Conservation (phyloP, 2,329 filamentous ascomycete genomes). For the Claviceps digitariae region DNA sequence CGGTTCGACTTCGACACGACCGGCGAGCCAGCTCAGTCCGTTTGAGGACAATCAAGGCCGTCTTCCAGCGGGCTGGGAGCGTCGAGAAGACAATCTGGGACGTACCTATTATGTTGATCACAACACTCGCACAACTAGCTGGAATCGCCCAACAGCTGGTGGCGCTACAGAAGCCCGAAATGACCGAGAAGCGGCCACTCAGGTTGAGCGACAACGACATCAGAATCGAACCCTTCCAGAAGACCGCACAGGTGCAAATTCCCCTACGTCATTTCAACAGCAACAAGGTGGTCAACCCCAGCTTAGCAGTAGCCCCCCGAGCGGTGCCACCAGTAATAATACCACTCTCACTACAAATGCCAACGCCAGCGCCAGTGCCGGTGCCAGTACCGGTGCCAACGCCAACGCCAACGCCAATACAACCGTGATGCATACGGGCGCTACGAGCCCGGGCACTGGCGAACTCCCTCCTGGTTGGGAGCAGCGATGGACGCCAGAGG, state of each 20-base stretch:
- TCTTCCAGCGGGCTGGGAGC: conserved; percentile 87
- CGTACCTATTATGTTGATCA: conserved; percentile 98
- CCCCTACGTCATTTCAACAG: conserved; percentile 58
- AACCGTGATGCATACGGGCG: conserved; percentile 89
- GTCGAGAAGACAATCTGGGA: conserved; percentile 85
- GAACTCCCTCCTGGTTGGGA: conserved; percentile 96
- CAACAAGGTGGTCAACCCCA: conserved; percentile 30
- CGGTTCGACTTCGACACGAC: conserved; percentile 19
- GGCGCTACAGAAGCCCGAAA: conserved; percentile 58
- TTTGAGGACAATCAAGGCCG: conserved; percentile 95
- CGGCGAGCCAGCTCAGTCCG: conserved; percentile 52
- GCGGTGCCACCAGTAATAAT: conserved; percentile 10
- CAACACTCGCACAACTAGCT: conserved; percentile 91
- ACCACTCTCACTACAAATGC: conserved; percentile 8
- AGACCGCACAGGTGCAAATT: conserved; percentile 86
- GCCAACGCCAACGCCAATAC: conserved; percentile 35
- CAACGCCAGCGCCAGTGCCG: conserved; percentile 29
- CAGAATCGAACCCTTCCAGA: conserved; percentile 93
- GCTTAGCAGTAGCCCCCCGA: conserved; percentile 16
- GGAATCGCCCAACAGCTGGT: conserved; percentile 76
- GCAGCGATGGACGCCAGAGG: conserved; percentile 88
- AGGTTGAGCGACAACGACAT: conserved; percentile 83
- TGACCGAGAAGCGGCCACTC: conserved; percentile 79
- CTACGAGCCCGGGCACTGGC: conserved; percentile 81
- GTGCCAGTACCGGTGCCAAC: conserved; percentile 8